A percentile compares a stretch with the other conserved stretches of the same genome.
phyloP scores from a whole-genome alignment of 257 asterid species.

The Marsdenia floribunda region DNA sequence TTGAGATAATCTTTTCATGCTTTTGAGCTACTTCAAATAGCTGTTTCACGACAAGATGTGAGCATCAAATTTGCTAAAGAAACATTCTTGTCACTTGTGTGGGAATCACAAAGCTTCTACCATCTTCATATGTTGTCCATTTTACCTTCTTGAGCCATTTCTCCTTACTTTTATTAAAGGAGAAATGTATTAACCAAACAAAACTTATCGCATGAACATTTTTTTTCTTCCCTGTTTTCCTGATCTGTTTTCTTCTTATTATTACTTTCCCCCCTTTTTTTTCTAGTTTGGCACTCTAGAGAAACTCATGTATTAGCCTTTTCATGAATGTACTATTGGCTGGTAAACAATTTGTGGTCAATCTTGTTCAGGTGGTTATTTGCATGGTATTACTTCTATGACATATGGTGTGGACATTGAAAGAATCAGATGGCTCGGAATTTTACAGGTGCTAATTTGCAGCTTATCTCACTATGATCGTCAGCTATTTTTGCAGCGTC shows the following conservation, averaged over 20 bases:
- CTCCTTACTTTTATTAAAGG: too few relatives aligned
- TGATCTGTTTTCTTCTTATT: neutral
- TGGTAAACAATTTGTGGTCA: conserved; percentile 11
- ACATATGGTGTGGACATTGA: conserved; percentile 80
- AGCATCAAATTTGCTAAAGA: neutral
- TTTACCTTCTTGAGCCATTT: too few relatives aligned
- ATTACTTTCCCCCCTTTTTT: neutral
- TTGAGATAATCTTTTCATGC: neutral
- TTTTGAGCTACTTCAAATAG: neutral
- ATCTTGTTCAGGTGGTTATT: conserved; percentile 68
- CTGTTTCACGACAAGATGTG: neutral
- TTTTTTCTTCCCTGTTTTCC: neutral
- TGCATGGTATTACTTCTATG: conserved; percentile 77
- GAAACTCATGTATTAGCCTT: neutral
- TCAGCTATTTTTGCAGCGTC: neutral
- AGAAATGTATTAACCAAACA: too few relatives aligned
- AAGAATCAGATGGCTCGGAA: conserved; percentile 66
- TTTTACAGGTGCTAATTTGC: conserved; percentile 59
- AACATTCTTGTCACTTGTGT: neutral
- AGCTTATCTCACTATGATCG: neutral
- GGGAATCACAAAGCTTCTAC: neutral
- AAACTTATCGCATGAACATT: too few relatives aligned
- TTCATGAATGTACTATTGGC: neutral
- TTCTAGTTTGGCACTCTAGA: neutral
- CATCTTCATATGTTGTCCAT: too few relatives aligned